phyloP scores from a whole-genome alignment of 495 filamentous ascomycete genomes.

The Podospora anserina region DNA sequence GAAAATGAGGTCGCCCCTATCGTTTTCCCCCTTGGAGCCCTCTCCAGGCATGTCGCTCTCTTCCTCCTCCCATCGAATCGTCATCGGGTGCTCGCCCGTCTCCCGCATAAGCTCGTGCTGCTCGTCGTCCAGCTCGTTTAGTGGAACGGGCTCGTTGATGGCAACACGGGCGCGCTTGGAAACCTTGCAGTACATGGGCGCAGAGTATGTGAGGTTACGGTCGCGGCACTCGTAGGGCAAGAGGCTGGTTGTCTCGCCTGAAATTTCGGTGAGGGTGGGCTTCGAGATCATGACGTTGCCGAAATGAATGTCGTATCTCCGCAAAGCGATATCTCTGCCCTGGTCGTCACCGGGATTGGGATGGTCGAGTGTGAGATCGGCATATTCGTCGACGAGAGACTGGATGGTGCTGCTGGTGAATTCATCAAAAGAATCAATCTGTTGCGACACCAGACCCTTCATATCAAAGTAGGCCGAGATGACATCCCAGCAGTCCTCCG shows the following conservation, averaged over 20 bases:
- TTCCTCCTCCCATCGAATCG: constrained; percentile 59
- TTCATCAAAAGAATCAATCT: constrained; percentile 97
- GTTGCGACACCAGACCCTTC: constrained; percentile 95
- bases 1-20: constrained; percentile 55
- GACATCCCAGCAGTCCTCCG: constrained; percentile 96
- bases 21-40: constrained; percentile 41
- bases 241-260: constrained; percentile 77
- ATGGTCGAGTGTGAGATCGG: constrained; percentile 82
- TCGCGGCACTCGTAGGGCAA: constrained; percentile 89
- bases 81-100: constrained; percentile 51
- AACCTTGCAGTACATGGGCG: constrained; percentile 83
- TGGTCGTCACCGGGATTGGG: constrained; percentile 65
- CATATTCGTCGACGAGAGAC: constrained; percentile 85
- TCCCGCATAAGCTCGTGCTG: constrained; percentile 47
- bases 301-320: constrained; percentile 91
- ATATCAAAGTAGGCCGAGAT: constrained; percentile 93
- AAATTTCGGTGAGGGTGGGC: constrained; percentile 86
- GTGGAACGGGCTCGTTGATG: constrained; percentile 64
- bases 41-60: constrained; percentile 39
- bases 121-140: constrained; percentile 61
- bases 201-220: constrained; percentile 91
- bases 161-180: constrained; percentile 75
- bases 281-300: constrained; percentile 77
- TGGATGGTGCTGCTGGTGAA: constrained; percentile 91
- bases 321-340: constrained; percentile 73